Conservation (phyloP, 228 moss, liverwort and hornwort species). For the Sphagnum fallax region DNA sequence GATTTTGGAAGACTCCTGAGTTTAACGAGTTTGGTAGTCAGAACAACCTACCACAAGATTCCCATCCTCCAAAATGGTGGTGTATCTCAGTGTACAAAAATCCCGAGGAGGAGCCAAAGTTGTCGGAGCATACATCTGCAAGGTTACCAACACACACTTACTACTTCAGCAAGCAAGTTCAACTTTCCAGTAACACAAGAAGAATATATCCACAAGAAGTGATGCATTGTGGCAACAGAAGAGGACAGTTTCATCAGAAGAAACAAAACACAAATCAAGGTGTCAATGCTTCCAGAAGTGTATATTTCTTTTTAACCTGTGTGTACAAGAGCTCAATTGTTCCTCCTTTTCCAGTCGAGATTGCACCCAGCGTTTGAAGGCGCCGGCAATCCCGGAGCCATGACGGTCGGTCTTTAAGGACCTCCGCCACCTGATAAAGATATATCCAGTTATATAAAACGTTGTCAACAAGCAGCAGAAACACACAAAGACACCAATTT, state of each 20-base stretch:
- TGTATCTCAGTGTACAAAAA: constrained; percentile 91
- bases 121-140: constrained; percentile 96
- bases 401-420: constrained; percentile 92
- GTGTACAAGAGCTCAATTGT: constrained; percentile 95
- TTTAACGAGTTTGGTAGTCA: neutral
- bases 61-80: constrained; percentile 92
- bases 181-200: too few relatives aligned
- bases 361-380: constrained; percentile 78
- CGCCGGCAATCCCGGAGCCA: constrained; percentile 99
- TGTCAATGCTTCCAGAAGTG: too few relatives aligned
- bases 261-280: too few relatives aligned
- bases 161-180: too few relatives aligned
- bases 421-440: constrained; percentile 78
- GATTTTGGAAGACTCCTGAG: neutral
- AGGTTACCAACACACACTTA: too few relatives aligned
- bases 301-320: constrained; percentile 35
- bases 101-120: constrained; percentile 93
- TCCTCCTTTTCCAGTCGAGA: constrained; percentile 86
- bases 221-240: too few relatives aligned
- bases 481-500: constrained; percentile 55
- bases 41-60: constrained; percentile 74
- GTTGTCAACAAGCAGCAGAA: constrained; percentile 28
- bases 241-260: too few relatives aligned
- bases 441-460: neutral
- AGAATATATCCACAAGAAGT: too few relatives aligned